Base-by-base conservation (phyloP, 345 rosid species). In the Lepidium africanum region DNA sequence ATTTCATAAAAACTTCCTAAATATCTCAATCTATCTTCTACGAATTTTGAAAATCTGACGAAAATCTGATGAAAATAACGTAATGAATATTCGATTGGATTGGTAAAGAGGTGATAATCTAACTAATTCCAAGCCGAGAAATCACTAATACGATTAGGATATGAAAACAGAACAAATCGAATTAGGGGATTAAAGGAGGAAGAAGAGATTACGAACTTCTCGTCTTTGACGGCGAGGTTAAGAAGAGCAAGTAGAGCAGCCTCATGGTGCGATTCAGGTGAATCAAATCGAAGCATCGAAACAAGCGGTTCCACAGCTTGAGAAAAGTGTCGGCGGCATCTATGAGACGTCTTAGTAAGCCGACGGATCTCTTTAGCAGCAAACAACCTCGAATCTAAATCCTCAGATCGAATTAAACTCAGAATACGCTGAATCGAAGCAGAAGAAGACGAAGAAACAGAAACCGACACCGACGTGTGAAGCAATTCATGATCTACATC, bases 191-290 rank as follows among this genome's bases (percentile, higher is more conserved):
- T 30, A 12, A 14, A 32, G 14, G 10, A 36, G 8, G 12, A 7
- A 30, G 15, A 35, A 9, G 37, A 65, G 17, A n/a, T n/a, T n/a
- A 61, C 84, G 17, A 85, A 94, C 99, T 70, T 89, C 72, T 94
- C 99, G 65, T 94, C 96, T 78, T 91, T 86, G 52, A 94, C 99
- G 75, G 97, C 99, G 25, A 94, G 97, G 73, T 94, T 94, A 58
- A 91, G 96, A 33, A 94, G 95, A 15, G 99, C 99, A 43, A 89
- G 88, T 7, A 94, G 79, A 37, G 97, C 97, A 4, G 97, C 81
- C 73, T 87, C 90, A 47, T 70, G 80, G 66, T 82, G 70, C 11
- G 83, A 74, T 62, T 81, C 84, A 9, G 75, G 63, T 1, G 87
- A 82, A 57, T 80, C 84, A 16, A 60, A 43, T 35, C 78, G 79